A percentile compares a stretch with the other conserved stretches of the same genome.
Evolutionary conservation across 768 basidiomycete genomes (phyloP).

Genomic region (Phanerodontia chrysosporium): DNA sequence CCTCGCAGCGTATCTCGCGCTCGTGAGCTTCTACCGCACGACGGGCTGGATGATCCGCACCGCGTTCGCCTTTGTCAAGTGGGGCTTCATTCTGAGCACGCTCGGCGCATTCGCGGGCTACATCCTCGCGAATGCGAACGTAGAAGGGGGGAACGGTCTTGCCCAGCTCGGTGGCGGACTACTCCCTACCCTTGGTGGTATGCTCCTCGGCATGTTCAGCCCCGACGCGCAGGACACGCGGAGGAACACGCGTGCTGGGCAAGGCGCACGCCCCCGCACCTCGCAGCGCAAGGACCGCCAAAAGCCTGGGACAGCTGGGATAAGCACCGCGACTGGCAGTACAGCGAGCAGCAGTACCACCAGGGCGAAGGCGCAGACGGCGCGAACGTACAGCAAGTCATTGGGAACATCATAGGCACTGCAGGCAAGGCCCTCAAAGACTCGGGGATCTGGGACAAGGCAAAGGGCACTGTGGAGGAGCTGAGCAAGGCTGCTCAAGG

Average conservation of each 20-base stretch:
- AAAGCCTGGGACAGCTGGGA: conserved; percentile 69
- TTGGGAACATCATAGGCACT: conserved; percentile 39
- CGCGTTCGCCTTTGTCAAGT: conserved; percentile 69
- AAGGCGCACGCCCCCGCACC: conserved; percentile 17
- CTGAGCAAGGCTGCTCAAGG: not conserved
- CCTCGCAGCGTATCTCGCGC: conserved; percentile 68
- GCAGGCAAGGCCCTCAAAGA: conserved; percentile 29
- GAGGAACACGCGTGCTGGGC: conserved; percentile 11
- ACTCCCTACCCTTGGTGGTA: conserved; percentile 35
- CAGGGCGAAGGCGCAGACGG: not conserved
- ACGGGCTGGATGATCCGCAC: conserved; percentile 70
- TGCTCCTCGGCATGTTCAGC: conserved; percentile 41
- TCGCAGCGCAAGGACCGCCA: conserved; percentile 19
- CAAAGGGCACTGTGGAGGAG: conserved; percentile 26
- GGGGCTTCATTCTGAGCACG: conserved; percentile 58
- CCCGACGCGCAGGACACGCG: conserved; percentile 30
- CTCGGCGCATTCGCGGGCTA: conserved; percentile 54
- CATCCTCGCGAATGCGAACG: conserved; percentile 34
- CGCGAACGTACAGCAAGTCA: conserved; percentile 39
- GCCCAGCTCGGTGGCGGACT: conserved; percentile 30
- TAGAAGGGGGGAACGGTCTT: conserved; percentile 29
- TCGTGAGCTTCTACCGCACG: conserved; percentile 76
- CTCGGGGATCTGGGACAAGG: conserved; percentile 36
- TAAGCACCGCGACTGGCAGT: conserved; percentile 56
- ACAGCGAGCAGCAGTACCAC: conserved; percentile 19